Conservation (phyloP, 768 basidiomycete genomes). For the Megacollybia marginata region DNA sequence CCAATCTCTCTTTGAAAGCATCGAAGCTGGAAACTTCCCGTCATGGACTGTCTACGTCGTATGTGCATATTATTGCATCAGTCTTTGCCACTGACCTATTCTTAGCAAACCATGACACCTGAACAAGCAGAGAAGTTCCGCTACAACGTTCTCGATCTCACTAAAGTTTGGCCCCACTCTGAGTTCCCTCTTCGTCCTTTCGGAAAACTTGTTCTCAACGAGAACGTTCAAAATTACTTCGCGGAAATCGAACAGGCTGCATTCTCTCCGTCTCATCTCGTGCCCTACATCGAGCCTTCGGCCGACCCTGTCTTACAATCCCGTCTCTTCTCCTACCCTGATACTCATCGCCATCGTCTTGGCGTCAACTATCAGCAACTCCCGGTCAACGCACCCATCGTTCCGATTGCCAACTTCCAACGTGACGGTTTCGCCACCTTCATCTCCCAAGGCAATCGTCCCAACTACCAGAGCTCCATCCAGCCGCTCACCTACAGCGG, state of each 20-base stretch:
- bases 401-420: constrained; percentile 84
- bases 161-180: constrained; percentile 86
- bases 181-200: constrained; percentile 85
- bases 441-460: constrained; percentile 75
- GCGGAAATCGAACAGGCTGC: constrained; percentile 91
- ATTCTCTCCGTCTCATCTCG: constrained; percentile 81
- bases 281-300: constrained; percentile 86
- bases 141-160: constrained; percentile 87
- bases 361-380: constrained; percentile 79
- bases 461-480: constrained; percentile 83
- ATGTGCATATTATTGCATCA: constrained; percentile 18
- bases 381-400: constrained; percentile 77
- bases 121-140: constrained; percentile 87
- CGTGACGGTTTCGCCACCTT: constrained; percentile 69
- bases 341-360: constrained; percentile 81
- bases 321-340: constrained; percentile 91
- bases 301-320: constrained; percentile 92
- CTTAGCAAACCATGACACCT: constrained; percentile 86
- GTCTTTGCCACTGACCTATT: constrained; percentile 7
- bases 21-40: constrained; percentile 75
- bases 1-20: constrained; percentile 70
- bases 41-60: constrained; percentile 86
- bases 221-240: constrained; percentile 83
- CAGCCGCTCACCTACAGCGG: constrained; percentile 59
- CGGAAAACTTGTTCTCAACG: constrained; percentile 77